phyloP scores from a whole-genome alignment of 2,329 filamentous ascomycete genomes.

The Aspergillus tamarii region DNA sequence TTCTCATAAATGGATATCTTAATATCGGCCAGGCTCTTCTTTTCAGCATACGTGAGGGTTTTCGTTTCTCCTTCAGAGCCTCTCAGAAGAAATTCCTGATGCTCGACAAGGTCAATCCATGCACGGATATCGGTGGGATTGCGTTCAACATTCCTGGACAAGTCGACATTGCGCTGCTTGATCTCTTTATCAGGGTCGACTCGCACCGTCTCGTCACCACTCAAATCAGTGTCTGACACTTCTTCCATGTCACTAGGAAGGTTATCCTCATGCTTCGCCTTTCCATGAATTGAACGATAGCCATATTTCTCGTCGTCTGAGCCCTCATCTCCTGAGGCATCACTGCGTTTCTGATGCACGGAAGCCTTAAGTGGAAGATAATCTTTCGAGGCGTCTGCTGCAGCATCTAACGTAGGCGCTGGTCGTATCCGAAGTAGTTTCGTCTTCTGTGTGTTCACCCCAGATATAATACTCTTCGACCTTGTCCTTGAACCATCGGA shows the following conservation, averaged over 20 bases:
- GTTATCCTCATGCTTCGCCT: conserved; percentile 55
- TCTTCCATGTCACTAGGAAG: conserved; percentile 53
- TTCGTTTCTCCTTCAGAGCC: conserved; percentile 37
- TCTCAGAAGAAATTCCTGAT: conserved; percentile 72
- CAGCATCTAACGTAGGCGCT: conserved; percentile 19
- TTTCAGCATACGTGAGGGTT: conserved; percentile 61
- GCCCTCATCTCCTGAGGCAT: conserved; percentile 30
- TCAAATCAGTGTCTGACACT: conserved; percentile 52
- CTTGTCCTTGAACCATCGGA: conserved; percentile 51
- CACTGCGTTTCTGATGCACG: conserved; percentile 46
- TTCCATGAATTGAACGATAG: conserved; percentile 69
- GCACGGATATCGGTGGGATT: conserved; percentile 67
- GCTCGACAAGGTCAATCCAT: conserved; percentile 78
- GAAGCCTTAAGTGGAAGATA: conserved; percentile 35
- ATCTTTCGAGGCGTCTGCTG: conserved; percentile 31
- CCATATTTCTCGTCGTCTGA: conserved; percentile 57
- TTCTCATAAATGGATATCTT: conserved; percentile 80
- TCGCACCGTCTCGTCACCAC: conserved; percentile 42
- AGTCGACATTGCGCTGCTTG: conserved; percentile 50
- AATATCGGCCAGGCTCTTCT: conserved; percentile 72
- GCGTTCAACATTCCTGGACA: conserved; percentile 67
- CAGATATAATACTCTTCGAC: conserved; percentile 46
- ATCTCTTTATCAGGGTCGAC: conserved; percentile 50
- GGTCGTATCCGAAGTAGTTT: conserved; percentile 32
- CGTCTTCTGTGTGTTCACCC: conserved; percentile 23